phyloP scores from a whole-genome alignment of 345 rosid genomes.

The Moricandia moricandioides region DNA sequence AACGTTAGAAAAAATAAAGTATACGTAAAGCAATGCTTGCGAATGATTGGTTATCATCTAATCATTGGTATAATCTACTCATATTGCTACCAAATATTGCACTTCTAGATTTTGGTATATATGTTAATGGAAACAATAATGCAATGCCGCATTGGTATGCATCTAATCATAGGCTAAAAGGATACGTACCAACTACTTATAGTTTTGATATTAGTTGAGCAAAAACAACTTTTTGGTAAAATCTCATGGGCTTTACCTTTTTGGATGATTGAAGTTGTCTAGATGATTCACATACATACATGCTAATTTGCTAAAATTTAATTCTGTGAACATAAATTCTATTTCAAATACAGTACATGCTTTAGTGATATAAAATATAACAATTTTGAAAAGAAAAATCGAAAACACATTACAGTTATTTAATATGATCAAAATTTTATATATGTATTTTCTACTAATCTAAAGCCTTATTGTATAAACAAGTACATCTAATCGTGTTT shows the following conservation, averaged over 20 bases:
- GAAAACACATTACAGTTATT: background rate
- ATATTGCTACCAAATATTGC: conserved; percentile 27
- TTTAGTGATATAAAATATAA: background rate
- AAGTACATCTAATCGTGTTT: background rate
- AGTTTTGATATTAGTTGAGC: background rate
- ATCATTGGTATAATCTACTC: conserved; percentile 33
- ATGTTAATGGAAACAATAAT: conserved; percentile 9
- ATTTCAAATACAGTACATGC: background rate
- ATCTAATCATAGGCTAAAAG: background rate
- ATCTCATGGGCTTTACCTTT: background rate
- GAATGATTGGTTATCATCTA: conserved; percentile 29
- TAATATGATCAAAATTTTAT: background rate
- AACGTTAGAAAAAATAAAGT: background rate
- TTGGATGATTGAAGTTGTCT: conserved; percentile 9
- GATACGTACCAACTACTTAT: conserved; percentile 3
- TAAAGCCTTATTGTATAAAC: background rate
- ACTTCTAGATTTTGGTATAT: background rate
- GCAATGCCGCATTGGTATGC: background rate
- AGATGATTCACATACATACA: background rate
- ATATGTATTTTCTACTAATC: background rate
- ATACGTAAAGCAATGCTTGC: conserved; percentile 12
- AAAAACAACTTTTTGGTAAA: background rate
- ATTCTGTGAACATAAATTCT: background rate
- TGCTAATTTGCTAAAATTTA: background rate
- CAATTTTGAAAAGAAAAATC: background rate